Percentiles rank a stretch among this genome's conserved stretches.
Evolutionary conservation across 345 rosid species (phyloP).

Genomic region (Geranium rotundifolium): DNA sequence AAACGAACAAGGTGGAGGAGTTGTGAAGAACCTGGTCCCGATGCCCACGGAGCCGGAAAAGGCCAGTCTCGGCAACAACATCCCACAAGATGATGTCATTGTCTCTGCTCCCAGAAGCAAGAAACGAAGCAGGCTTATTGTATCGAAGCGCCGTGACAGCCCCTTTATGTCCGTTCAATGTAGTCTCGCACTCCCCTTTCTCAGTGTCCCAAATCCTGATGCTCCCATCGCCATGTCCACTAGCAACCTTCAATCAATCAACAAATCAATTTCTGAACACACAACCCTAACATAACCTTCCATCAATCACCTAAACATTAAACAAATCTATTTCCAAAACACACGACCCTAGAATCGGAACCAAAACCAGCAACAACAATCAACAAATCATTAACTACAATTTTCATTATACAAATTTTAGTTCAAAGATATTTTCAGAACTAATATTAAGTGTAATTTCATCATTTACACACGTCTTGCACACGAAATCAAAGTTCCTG

Average conservation of each 20-base stretch:
- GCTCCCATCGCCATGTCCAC: conserved; percentile 77
- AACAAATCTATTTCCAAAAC: not conserved
- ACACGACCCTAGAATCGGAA: no score
- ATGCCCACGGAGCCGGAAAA: conserved; percentile 78
- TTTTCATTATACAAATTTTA: no score
- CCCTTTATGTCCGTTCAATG: conserved; percentile 75
- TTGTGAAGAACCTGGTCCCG: conserved; percentile 66
- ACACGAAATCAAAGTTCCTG: no score
- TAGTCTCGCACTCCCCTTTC: conserved; percentile 66
- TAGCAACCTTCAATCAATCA: conserved; percentile 24
- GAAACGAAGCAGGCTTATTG: conserved; percentile 55
- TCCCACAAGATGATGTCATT: conserved; percentile 89
- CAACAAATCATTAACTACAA: no score
- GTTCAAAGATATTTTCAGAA: no score
- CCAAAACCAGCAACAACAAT: no score
- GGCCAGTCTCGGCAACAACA: conserved; percentile 77
- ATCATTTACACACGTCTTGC: no score
- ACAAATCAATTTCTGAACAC: not conserved
- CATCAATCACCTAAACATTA: not conserved
- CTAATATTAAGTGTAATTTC: no score
- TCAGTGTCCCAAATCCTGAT: conserved; percentile 83
- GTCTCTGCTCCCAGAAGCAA: conserved; percentile 96
- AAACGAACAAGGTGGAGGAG: no score
- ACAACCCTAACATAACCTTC: no score
- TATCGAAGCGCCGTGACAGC: conserved; percentile 66